Base-by-base conservation (phyloP, 2,329 filamentous ascomycete species). In the Botryosphaeria dothidea region DNA sequence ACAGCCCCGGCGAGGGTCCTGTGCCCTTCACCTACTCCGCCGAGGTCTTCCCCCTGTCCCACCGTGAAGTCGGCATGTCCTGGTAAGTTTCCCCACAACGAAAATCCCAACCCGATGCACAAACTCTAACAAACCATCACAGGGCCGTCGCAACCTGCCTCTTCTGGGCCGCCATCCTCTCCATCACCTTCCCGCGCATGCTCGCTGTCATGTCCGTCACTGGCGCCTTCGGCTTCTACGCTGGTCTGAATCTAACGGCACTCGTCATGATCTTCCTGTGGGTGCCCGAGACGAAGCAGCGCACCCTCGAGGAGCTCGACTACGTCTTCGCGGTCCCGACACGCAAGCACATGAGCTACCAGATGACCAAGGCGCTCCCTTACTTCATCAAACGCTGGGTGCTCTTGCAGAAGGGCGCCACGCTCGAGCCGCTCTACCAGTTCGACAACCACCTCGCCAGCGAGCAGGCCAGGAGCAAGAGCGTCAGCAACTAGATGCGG, bases 61-160 rank as follows among this genome's bases (percentile, higher is more conserved):
- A 91, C 73, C 84, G 89, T 70, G 89, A 91, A 72, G 83, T 91
- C 25, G 89, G 89, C 65, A 91, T 92, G 89, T 84, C 84, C 0
- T 90, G 85, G 76, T 60, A 45, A 21, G 56, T 36, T 29, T 46
- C n/a, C 29, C 2, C 5, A 34, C 5, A 34, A 34, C 5, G 11
- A 34, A 34, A 34, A 34, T 34, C 31, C 31, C 5, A 34, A 34
- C 7, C n/a, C n/a, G n/a, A n/a, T n/a, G n/a, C 19, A 13, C 46
- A 41, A 41, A 2, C 45, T 23, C 29, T 29, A 52, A n/a, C 17
- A 52, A 6, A 27, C 13, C 15, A 34, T 4, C 2, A 7, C 43
- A 51, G 58, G 56, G 85, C 88, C 7, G 88, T 91, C 8, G 86
- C 88, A 1, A 90, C 87, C 0, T 89, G 87, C 67, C 79, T 89